Base-by-base conservation (phyloP, 2,329 filamentous ascomycete genomes). In the Hysterium pulicare region DNA sequence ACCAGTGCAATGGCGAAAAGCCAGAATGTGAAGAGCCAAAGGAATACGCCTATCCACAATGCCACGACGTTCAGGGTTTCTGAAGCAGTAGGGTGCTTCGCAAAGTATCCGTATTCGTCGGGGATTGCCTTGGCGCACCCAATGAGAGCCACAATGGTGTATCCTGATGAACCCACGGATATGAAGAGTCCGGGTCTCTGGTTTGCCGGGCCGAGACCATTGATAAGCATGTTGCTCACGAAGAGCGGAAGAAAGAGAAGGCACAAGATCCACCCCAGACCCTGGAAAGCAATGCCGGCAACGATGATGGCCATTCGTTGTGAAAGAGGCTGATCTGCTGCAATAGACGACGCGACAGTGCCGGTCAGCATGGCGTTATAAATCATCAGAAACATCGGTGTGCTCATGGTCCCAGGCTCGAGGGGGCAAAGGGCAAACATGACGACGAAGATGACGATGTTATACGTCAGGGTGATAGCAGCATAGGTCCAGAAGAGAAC, bases 321-420 rank as follows among this genome's bases (percentile, higher is more conserved):
- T 5, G 71, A 63, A 1, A 73, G 64, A 0, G 79, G 76, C 45
- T 86, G 82, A 0, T 72, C 73, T 2, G 72, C 69, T 3, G 76
- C 71, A 36, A 85, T 81, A 40, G 83, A 75, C 1, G 77, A 75
- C 1, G 83, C 82, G 30, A 87, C 77, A 3, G 82, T 86, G 0
- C 83, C 83, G 0, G 75, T 77, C 2, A 87, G 70, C 83, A 87
- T 86, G 58, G 84, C 72, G 20, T 82, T 82, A 59, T 85, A 87
- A 51, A 85, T 81, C 33, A 82, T 83, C 3, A 87, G 66, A 43
- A 86, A 77, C 82, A 82, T 85, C 0, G 80, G 78, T 0, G 83
- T 83, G 71, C 82, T 84, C 78, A 85, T 84, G 11, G 74, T 78
- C 42, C 82, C 74, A 9, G 85, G 64, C 1, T 67, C 72, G 37